Evolutionary conservation across 2,329 filamentous ascomycete species (phyloP).

Genomic region (Canariomyces notabilis): DNA sequence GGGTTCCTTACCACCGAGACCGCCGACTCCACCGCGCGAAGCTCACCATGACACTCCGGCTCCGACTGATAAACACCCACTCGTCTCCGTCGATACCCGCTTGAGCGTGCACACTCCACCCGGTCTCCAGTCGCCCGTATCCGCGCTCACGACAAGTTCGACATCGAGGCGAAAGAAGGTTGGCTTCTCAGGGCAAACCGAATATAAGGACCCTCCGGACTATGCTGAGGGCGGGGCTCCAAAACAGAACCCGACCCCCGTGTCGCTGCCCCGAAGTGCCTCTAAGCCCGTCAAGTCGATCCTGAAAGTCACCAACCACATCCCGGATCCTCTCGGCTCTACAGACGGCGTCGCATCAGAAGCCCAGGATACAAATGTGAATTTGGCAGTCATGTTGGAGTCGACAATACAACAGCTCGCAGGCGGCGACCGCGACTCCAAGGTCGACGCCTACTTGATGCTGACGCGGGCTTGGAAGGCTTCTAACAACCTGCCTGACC

Average conservation of each 20-base stretch:
- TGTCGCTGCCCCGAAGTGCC: slow-evolving; percentile 34
- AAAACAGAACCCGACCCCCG: slow-evolving; percentile 39
- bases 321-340: slow-evolving; percentile 41
- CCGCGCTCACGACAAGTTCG: slow-evolving; percentile 37
- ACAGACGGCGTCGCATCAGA: slow-evolving; percentile 41
- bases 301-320: slow-evolving; percentile 64
- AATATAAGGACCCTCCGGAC: slow-evolving; percentile 51
- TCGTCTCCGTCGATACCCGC: slow-evolving; percentile 36
- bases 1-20: slow-evolving; percentile 52
- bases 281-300: slow-evolving; percentile 60
- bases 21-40: slow-evolving; percentile 64
- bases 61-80: slow-evolving; percentile 34
- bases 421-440: slow-evolving; percentile 64
- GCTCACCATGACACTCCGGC: slow-evolving; percentile 36
- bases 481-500: slow-evolving; percentile 76
- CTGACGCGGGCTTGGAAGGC: slow-evolving; percentile 70
- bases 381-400: slow-evolving; percentile 75
- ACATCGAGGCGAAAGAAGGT: slow-evolving; percentile 50
- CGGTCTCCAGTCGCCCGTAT: slow-evolving; percentile 41
- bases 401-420: slow-evolving; percentile 78
- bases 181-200: slow-evolving; percentile 52
- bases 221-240: slow-evolving; percentile 36
- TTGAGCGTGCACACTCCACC: slow-evolving; percentile 49
- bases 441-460: slow-evolving; percentile 81
- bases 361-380: slow-evolving; percentile 36